Percentiles rank a stretch among this genome's conserved stretches.
Evolutionary conservation across 2,329 filamentous ascomycete species (phyloP).

Genomic region (Colletotrichum sp.): DNA sequence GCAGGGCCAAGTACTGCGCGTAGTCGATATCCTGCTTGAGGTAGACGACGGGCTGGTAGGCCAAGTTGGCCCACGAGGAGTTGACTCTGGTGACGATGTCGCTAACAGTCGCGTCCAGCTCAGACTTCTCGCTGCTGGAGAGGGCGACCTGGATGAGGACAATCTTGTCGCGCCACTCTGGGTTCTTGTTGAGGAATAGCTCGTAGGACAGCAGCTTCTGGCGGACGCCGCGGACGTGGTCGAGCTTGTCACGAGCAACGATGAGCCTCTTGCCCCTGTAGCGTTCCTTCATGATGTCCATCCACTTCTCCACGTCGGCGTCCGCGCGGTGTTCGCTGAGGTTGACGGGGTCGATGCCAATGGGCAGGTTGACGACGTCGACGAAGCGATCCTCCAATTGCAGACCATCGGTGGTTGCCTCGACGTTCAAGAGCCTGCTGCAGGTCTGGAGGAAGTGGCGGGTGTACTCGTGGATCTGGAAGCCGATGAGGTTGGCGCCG

Average conservation of each 20-base stretch:
- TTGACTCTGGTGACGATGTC: conserved; percentile 97
- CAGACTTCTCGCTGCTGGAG: conserved; percentile 85
- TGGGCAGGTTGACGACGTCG: conserved; percentile 83
- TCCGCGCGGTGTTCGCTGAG: conserved; percentile 74
- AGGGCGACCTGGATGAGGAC: conserved; percentile 94
- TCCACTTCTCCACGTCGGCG: conserved; percentile 77
- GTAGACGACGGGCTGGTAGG: conserved; percentile 92
- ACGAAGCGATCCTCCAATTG: conserved; percentile 94
- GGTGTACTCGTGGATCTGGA: conserved; percentile 92
- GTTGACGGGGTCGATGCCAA: conserved; percentile 86
- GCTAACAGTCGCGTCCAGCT: conserved; percentile 85
- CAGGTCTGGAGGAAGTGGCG: conserved; percentile 96
- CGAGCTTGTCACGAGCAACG: conserved; percentile 91
- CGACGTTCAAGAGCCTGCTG: conserved; percentile 87
- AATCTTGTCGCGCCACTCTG: conserved; percentile 85
- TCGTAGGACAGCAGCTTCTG: conserved; percentile 94
- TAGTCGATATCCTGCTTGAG: conserved; percentile 95
- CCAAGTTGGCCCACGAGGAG: conserved; percentile 85
- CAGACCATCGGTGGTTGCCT: conserved; percentile 85
- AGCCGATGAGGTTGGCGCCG: conserved; percentile 89
- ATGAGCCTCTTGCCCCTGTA: conserved; percentile 91
- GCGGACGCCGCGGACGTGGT: conserved; percentile 87
- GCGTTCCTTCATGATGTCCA: conserved; percentile 78
- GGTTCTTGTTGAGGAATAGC: conserved; percentile 91
- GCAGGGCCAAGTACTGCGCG: conserved; percentile 87